phyloP scores from a whole-genome alignment of 352 stramenopile species.

The Phytophthora rubi region DNA sequence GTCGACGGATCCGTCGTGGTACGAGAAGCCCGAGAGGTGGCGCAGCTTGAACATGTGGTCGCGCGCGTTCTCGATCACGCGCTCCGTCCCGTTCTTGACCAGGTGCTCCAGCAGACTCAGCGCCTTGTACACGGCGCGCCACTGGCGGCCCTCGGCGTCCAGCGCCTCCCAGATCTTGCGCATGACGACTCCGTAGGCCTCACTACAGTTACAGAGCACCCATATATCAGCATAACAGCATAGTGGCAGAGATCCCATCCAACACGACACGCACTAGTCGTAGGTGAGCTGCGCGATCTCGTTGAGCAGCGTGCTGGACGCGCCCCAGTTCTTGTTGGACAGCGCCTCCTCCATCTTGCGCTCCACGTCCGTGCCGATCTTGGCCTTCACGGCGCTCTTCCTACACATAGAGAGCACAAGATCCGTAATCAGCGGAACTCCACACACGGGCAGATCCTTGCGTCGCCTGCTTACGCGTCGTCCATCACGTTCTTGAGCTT shows the following conservation, averaged over 20 bases:
- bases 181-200: conserved; percentile 91
- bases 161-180: conserved; percentile 96
- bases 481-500: conserved; percentile 90
- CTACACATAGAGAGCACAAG: conserved; percentile 40
- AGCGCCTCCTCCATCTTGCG: conserved; percentile 94
- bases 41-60: conserved; percentile 95
- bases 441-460: background rate
- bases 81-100: conserved; percentile 98
- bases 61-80: conserved; percentile 96
- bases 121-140: conserved; percentile 97
- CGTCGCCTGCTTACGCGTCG: conserved; percentile 69
- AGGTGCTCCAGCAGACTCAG: conserved; percentile 97
- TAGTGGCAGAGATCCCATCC: background rate
- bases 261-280: conserved; percentile 78
- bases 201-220: conserved; percentile 48
- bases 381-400: conserved; percentile 87
- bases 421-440: background rate
- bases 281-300: conserved; percentile 98
- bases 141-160: conserved; percentile 91
- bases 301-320: conserved; percentile 97
- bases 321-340: conserved; percentile 99
- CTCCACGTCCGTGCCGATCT: conserved; percentile 88
- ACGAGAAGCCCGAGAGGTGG: conserved; percentile 88
- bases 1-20: conserved; percentile 87
- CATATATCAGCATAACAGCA: conserved; percentile 15